phyloP scores from a whole-genome alignment of 2,329 filamentous ascomycete species.

The Cylindrodendrum hubeiense region DNA sequence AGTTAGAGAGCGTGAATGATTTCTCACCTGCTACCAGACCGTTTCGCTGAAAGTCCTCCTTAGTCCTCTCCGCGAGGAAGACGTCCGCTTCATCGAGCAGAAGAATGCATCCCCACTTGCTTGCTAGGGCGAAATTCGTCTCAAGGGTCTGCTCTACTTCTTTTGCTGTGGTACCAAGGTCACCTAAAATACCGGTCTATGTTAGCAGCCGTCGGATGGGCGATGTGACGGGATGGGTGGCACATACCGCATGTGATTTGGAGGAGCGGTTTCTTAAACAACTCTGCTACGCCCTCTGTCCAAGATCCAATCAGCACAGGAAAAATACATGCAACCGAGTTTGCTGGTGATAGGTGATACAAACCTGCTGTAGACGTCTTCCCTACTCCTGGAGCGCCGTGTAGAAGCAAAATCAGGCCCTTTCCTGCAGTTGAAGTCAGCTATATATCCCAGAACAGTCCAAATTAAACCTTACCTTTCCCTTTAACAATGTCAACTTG shows the following conservation, averaged over 20 bases:
- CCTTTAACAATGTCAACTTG: constrained; percentile 47
- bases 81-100: constrained; percentile 25
- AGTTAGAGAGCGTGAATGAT: accelerated
- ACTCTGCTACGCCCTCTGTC: constrained; percentile 25
- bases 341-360: too few relatives aligned
- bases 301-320: background rate
- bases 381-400: constrained; percentile 7
- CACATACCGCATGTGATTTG: constrained; percentile 26
- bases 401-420: background rate
- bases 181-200: background rate
- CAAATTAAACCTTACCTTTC: constrained; percentile 43
- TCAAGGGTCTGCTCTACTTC: constrained; percentile 14
- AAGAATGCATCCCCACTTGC: constrained; percentile 23
- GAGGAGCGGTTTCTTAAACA: constrained; percentile 19
- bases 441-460: background rate
- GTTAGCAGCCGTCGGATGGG: background rate
- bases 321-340: too few relatives aligned
- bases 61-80: constrained; percentile 10
- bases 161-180: background rate
- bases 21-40: constrained; percentile 24
- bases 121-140: constrained; percentile 18
- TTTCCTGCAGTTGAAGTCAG: background rate
- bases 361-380: constrained; percentile 7
- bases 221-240: too few relatives aligned
- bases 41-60: constrained; percentile 20